Conservation (phyloP, 345 rosid genomes). For the Adansonia digitata region DNA sequence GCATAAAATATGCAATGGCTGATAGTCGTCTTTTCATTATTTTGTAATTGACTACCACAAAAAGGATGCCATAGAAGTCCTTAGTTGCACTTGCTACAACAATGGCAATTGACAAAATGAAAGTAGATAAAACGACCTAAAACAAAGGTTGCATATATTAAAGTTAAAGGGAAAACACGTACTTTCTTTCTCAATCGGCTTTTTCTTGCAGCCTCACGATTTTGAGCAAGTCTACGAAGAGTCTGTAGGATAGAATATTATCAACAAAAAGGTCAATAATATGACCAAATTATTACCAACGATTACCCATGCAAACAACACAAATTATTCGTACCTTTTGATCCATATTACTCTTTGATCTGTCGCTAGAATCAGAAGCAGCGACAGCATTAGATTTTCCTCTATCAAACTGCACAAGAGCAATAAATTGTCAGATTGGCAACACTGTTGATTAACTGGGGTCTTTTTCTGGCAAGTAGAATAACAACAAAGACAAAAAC, state of each 20-base stretch:
- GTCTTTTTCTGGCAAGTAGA: not conserved
- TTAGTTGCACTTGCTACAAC: not conserved
- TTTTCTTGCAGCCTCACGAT: conserved; percentile 98
- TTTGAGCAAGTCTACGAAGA: conserved; percentile 96
- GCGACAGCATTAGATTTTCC: conserved; percentile 38
- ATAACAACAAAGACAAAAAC: conserved; percentile 4
- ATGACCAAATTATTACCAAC: conserved; percentile 1
- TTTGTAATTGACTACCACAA: not conserved
- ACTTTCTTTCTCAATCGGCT: conserved; percentile 95
- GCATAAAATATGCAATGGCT: not conserved
- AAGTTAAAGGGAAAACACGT: conserved; percentile 10
- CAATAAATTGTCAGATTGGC: conserved; percentile 9
- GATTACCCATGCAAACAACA: conserved; percentile 12
- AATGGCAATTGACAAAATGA: not conserved
- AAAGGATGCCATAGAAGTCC: not conserved
- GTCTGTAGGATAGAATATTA: conserved; percentile 51
- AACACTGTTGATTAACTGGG: conserved; percentile 4
- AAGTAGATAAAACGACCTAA: not conserved
- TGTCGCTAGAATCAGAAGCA: conserved; percentile 90
- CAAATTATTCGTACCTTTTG: conserved; percentile 68
- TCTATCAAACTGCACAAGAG: conserved; percentile 70
- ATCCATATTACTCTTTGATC: conserved; percentile 83
- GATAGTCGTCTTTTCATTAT: not conserved
- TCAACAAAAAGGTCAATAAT: conserved; percentile 17
- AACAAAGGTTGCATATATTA: not conserved